These are phyloP conservation scores for Mycosarcoma maydis DNA, from an alignment of 1,284 basidiomycete species.

Conservation along the genomic window DNA sequence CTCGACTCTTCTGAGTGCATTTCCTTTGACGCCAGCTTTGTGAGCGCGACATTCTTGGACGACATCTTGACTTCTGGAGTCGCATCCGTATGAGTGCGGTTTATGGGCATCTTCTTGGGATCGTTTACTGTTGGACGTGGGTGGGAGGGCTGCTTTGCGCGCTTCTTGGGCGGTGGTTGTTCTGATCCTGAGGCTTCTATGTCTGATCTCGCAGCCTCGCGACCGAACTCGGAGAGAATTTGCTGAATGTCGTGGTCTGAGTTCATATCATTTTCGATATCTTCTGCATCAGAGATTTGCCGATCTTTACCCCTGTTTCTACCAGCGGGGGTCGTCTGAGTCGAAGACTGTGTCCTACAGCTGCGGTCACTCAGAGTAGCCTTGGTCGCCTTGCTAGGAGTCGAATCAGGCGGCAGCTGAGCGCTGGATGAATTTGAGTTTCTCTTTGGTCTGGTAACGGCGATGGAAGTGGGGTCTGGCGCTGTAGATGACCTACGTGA, in stretches of 20 bases:
- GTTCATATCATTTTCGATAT: slow-evolving; percentile 3
- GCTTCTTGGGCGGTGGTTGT: slow-evolving; percentile 34
- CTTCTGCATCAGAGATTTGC: not conserved
- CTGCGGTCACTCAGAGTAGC: slow-evolving; percentile 5
- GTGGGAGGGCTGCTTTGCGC: slow-evolving; percentile 9
- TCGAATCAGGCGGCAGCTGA: slow-evolving; percentile 2
- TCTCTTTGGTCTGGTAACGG: slow-evolving; percentile 17
- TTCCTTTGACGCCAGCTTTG: not conserved
- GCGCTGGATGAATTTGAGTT: slow-evolving; percentile 9
- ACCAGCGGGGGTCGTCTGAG: slow-evolving; percentile 6
- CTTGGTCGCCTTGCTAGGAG: not conserved
- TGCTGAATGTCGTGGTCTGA: slow-evolving; percentile 7
- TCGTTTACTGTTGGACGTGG: no score
- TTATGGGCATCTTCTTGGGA: not conserved
- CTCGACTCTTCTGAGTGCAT: not conserved
- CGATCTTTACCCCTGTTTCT: slow-evolving; percentile 20
- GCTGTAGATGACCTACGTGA: slow-evolving; percentile 12
- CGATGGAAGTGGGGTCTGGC: slow-evolving; percentile 7
- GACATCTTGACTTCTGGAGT: not conserved
- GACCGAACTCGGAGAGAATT: slow-evolving; percentile 13
- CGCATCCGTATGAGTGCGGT: slow-evolving; percentile 7
- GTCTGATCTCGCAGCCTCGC: not conserved
- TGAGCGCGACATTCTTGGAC: slow-evolving; percentile 1
- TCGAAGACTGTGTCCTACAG: not conserved
- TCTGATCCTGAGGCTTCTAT: slow-evolving; percentile 10